Evolutionary conservation across 2,329 filamentous ascomycete species (phyloP).

Genomic region (Penicillium psychrosexuale): DNA sequence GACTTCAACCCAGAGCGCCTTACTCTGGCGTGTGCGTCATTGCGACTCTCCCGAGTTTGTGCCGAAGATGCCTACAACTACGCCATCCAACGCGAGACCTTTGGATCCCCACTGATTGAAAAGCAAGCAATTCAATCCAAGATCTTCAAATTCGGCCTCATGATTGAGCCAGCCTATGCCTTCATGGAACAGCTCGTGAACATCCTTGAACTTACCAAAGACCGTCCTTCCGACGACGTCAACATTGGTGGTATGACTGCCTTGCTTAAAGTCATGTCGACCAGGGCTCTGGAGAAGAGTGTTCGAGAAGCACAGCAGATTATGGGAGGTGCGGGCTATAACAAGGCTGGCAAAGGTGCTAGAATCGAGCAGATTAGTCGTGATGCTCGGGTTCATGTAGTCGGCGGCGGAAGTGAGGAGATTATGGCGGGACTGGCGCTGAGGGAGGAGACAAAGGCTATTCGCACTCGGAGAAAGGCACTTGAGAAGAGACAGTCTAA

Average conservation of each 20-base stretch:
- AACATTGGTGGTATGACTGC: constrained; percentile 54
- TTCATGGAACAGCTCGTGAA: constrained; percentile 62
- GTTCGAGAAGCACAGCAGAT: constrained; percentile 57
- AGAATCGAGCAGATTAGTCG: constrained; percentile 54
- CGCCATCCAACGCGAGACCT: constrained; percentile 61
- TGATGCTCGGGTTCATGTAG: constrained; percentile 49
- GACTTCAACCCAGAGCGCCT: constrained; percentile 76
- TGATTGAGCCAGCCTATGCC: constrained; percentile 60
- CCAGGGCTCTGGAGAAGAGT: constrained; percentile 52
- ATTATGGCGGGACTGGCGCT: constrained; percentile 39
- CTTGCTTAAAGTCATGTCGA: constrained; percentile 52
- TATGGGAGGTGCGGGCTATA: constrained; percentile 53
- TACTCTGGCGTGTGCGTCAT: constrained; percentile 61
- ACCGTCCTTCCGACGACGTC: constrained; percentile 37
- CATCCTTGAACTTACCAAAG: constrained; percentile 48
- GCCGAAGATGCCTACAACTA: constrained; percentile 61
- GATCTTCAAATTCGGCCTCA: constrained; percentile 56
- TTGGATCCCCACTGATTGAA: constrained; percentile 56
- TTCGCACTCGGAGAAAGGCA: constrained; percentile 26
- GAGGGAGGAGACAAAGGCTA: constrained; percentile 32
- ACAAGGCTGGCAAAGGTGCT: constrained; percentile 49
- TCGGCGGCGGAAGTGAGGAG: constrained; percentile 42
- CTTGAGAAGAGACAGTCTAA: constrained; percentile 28
- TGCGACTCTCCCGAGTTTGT: constrained; percentile 60
- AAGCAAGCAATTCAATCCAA: constrained; percentile 61